Evolutionary conservation across 768 basidiomycete species (phyloP), one percentile per base, ranked within the genome.

Genomic region (Lactarius pseudohatsudake): DNA sequence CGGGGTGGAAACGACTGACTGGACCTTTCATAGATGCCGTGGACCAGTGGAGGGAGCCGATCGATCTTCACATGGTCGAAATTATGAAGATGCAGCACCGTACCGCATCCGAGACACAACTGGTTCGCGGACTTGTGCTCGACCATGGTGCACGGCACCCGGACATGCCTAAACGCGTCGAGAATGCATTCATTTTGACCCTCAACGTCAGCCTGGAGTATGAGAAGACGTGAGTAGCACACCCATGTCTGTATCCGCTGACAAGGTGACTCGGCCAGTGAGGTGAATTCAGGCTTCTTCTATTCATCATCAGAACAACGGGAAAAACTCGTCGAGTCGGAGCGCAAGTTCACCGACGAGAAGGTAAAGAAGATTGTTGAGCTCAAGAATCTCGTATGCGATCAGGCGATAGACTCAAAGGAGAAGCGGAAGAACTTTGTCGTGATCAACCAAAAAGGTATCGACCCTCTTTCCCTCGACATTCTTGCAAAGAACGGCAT

Each of bases 21-120:
- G 13, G 38, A 11, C 71, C 61, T 72, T 68, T 70, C 69, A 61
- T 70, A 90, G 86, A 85, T 68, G 77, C 84, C 22, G 79, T 81
- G 68, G 87, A 90, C 74, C 86, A 87, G 71, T 90, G 86, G 82
- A 84, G 84, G 61, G 89, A 95, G 72, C 94, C 96, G 59, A 96
- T 98, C 74, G 97, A 99, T 81, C 82, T 99, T 64, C 96, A 98
- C 79, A 99, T 99, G 97, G 81, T 99, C 60, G 97, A 99, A 79
- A 89, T 98, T 69, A 98, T 98, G 97, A 98, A 98, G 81, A 99
- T 99, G 97, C 96, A 97, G 77, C 97, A 99, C 80, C 91, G 96
- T 73, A 96, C 91, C 53, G 94, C 97, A 69, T 94, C 94, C 28
- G 97, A 99, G 77, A 99, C 97, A 36, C 92, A 97, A 75, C 86